These are phyloP conservation scores for Ulvella scutata DNA, from an alignment of 139 green algal species.

Conservation along the genomic window DNA sequence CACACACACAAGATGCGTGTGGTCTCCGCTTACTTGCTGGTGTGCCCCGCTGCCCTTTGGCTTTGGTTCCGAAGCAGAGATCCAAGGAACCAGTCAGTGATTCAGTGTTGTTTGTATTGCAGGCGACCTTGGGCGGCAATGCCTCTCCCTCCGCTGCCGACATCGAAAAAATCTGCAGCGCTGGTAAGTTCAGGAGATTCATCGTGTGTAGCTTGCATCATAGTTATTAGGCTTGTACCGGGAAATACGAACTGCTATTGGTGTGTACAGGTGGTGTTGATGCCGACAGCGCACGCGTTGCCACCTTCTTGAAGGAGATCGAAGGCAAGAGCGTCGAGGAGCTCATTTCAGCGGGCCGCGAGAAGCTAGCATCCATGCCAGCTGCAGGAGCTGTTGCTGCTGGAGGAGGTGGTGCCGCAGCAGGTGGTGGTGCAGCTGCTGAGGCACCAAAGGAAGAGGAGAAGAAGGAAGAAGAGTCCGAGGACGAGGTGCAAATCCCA, in stretches of 20 bases:
- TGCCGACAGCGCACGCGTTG: neutral
- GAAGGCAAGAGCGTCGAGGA: neutral
- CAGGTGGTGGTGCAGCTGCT: neutral
- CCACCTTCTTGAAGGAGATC: neutral
- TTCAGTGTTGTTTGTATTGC: neutral
- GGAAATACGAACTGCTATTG: too few species aligned
- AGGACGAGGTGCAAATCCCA: neutral
- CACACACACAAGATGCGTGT: conserved; percentile 3
- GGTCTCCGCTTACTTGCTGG: conserved; percentile 1
- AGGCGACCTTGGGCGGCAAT: neutral
- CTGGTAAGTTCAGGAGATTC: too few species aligned
- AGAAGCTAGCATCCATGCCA: neutral
- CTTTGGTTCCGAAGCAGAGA: neutral
- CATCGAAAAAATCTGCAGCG: conserved; percentile 1
- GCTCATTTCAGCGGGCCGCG: neutral
- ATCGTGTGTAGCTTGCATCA: too few species aligned
- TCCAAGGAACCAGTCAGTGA: neutral
- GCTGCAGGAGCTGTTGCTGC: neutral
- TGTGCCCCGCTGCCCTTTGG: neutral
- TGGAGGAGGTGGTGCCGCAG: neutral
- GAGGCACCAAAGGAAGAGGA: neutral
- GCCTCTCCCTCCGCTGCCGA: neutral
- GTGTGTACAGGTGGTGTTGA: neutral
- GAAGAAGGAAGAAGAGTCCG: conserved; percentile 11
- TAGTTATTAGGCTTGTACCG: too few species aligned